Base-by-base conservation (phyloP, 2,329 filamentous ascomycete genomes). In the Tolypocladium tropicale region DNA sequence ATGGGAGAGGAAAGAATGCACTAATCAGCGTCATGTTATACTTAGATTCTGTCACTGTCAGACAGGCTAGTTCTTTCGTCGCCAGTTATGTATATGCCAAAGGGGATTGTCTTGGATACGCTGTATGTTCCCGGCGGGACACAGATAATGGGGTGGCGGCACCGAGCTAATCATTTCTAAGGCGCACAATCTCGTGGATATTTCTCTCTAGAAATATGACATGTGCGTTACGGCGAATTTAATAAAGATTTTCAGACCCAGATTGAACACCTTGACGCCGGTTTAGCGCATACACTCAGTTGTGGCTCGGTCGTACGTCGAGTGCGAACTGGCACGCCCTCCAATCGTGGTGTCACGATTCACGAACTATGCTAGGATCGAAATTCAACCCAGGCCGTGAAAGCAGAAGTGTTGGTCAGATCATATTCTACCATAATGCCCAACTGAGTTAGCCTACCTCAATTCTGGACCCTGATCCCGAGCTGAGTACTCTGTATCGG, bases 261-360 rank as follows among this genome's bases (percentile, higher is more conserved):
- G 59, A 67, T 74, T 75, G 2, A 77, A 69, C 1, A 74, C 70
- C 0, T 62, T 57, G 1, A 77, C 72, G 0, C 81, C 80, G 2
- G 76, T 78, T 62, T 85, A 81, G 54, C 66, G 61, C 62, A 85
- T 63, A 62, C 78, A 84, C 14, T 65, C 58, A 2, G 78, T 74
- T 0, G 77, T 81, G 39, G 78, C 81, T 65, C 78, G 76, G 60
- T 85, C 82, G 58, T 78, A 84, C 11, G 69, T 65, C 2, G 70
- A 68, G 64, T 84, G 82, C n/a, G 73, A 75, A 53, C 77, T 79
- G 3, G 81, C 76, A n/a, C n/a, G n/a, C n/a, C n/a, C n/a, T n/a
- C n/a, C n/a, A n/a, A n/a, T n/a, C n/a, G n/a, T n/a, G n/a, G n/a
- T n/a, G n/a, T n/a, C n/a, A n/a, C n/a, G n/a, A n/a, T n/a, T n/a